A percentile compares a stretch with the other conserved stretches of the same genome.
These are phyloP conservation scores for Phytophthora litchii DNA, from an alignment of 352 stramenopile species.

Conservation along the genomic window DNA sequence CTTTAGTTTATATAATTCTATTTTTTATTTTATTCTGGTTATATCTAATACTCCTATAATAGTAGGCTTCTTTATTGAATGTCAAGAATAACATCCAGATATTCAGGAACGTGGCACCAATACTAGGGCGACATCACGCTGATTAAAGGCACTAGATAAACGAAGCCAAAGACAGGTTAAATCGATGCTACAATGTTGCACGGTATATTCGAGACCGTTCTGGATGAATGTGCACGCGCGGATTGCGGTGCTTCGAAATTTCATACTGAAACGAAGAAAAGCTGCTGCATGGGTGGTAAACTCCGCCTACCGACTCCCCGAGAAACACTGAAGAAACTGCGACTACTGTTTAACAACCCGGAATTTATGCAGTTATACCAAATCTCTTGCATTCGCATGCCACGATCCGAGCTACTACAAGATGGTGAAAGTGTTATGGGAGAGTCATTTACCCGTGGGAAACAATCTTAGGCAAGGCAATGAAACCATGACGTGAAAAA, in stretches of 20 bases:
- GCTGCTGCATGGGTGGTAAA: background rate
- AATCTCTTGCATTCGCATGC: no score
- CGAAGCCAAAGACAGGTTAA: background rate
- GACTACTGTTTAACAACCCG: background rate
- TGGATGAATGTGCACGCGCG: background rate
- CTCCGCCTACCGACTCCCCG: background rate
- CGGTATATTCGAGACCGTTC: background rate
- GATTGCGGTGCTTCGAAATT: background rate
- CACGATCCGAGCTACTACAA: no score
- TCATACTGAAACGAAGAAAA: background rate
- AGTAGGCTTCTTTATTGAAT: no score
- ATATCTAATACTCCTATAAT: no score
- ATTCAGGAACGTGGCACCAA: background rate
- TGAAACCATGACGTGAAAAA: no score
- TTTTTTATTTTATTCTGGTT: no score
- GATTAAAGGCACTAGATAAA: background rate
- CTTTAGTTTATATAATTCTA: no score
- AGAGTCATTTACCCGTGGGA: no score
- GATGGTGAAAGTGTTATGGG: no score
- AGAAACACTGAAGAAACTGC: background rate
- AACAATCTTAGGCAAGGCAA: no score
- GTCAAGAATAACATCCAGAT: no score
- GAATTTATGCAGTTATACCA: background rate
- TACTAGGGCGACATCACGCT: background rate
- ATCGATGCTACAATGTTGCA: background rate